Evolutionary conservation across 805 yeast genomes (phyloP).

Genomic region (Candida quercuum): DNA sequence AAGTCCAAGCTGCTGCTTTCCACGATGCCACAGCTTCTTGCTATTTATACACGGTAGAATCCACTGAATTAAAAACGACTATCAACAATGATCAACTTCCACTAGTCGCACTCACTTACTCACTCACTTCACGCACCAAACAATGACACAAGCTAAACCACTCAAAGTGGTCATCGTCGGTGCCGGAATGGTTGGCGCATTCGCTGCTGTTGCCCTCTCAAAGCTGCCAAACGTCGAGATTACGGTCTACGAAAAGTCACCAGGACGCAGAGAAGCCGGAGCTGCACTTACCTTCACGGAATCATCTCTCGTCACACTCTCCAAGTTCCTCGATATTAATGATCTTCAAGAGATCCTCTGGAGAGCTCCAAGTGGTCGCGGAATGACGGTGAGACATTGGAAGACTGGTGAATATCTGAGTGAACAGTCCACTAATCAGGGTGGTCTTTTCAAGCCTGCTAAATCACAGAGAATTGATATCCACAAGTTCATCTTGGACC

Average conservation of each 20-base stretch:
- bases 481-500: slow-evolving; percentile 6
- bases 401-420: slow-evolving; percentile 9
- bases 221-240: slow-evolving; percentile 10
- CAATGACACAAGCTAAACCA: slow-evolving; percentile 1
- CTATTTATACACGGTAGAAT: too few species aligned
- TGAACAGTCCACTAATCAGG: not conserved
- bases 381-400: slow-evolving; percentile 9
- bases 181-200: slow-evolving; percentile 7
- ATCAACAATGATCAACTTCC: too few species aligned
- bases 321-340: slow-evolving; percentile 9
- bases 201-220: slow-evolving; percentile 7
- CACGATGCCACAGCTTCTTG: too few species aligned
- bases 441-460: slow-evolving; percentile 3
- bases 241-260: slow-evolving; percentile 9
- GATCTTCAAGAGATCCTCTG: slow-evolving; percentile 8
- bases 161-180: slow-evolving; percentile 4
- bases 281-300: slow-evolving; percentile 13
- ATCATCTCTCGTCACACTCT: slow-evolving; percentile 4
- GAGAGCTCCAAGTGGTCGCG: slow-evolving; percentile 5
- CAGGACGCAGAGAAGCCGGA: slow-evolving; percentile 11
- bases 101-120: too few species aligned
- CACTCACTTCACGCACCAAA: too few species aligned
- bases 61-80: too few species aligned
- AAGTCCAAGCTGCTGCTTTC: too few species aligned
- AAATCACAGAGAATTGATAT: slow-evolving; percentile 10